Base-by-base conservation (phyloP, 2,329 filamentous ascomycete genomes). In the Xylaria sp. region DNA sequence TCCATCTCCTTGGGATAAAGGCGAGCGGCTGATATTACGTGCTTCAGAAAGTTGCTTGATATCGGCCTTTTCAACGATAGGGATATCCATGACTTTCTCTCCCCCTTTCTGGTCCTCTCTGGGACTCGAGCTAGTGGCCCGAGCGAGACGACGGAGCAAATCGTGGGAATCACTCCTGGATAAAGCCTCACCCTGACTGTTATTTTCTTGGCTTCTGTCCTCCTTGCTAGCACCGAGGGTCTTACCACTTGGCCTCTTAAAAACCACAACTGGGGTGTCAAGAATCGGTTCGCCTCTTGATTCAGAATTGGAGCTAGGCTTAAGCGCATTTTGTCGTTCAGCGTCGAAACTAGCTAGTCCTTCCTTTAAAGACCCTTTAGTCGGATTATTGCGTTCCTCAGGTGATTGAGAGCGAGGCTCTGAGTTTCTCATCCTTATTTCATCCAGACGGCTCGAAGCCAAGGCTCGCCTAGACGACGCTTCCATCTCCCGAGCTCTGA, bases 401-500 rank as follows among this genome's bases (percentile, higher is more conserved):
- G 84, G 83, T 0, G 83, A 85, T 58, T 81, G 78, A 8, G 82
- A 81, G 70, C 78, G 77, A 15, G 77, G 75, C 52, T 79, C 78
- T 3, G 83, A 82, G 74, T 88, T 87, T 66, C 78, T 81, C 63
- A 86, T 84, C 48, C 83, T 81, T 64, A 88, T 87, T 75, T 88
- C 86, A 41, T 85, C 86, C 2, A 89, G 77, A 39, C 82, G 81
- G 63, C 84, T 83, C 7, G 82, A 81, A n/a, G 86, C 83, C 18
- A 86, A 76, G 1, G 83, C 82, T 61, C 83, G 81, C 65, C 78
- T 84, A 5, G 87, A 84, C 32, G 84, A 73, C 2, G 81, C 81
- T 37, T 82, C 80, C 56, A 78, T 79, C 73, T 87, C 85, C 25
- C 80, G 79, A 54, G 80, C 79, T 46, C 81, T 78, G 55, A 88